phyloP scores from a whole-genome alignment of 306 rosid species.

The Casuarina cunninghamiana region DNA sequence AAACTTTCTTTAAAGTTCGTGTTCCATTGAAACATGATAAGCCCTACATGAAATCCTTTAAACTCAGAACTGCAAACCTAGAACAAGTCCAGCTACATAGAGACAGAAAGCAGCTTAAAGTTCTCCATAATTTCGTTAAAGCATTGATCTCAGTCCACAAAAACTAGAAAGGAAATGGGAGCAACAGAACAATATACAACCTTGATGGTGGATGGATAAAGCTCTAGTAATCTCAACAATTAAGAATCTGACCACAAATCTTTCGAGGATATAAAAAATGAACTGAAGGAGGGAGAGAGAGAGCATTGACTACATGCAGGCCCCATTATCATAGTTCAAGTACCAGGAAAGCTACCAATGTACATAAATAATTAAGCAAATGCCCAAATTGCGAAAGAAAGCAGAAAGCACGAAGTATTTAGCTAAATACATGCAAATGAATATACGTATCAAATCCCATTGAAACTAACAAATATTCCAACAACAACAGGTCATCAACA shows the following conservation, averaged over 20 bases:
- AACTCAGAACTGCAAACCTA: neutral
- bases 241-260: too few relatives aligned
- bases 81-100: neutral
- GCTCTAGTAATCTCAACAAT: too few relatives aligned
- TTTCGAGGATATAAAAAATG: too few relatives aligned
- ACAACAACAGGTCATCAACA: slow-evolving; percentile 26
- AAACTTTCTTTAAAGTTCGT: too few relatives aligned
- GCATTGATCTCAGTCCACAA: neutral
- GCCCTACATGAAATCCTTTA: neutral
- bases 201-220: too few relatives aligned
- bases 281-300: too few relatives aligned
- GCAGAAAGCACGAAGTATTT: neutral
- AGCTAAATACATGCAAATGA: neutral
- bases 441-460: neutral
- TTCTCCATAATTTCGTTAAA: neutral
- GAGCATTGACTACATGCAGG: too few relatives aligned
- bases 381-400: neutral
- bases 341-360: too few relatives aligned
- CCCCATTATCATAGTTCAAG: too few relatives aligned
- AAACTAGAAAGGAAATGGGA: too few relatives aligned
- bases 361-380: neutral
- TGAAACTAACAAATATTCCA: slow-evolving; percentile 22
- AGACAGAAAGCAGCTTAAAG: neutral
- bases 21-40: too few relatives aligned
- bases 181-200: too few relatives aligned